Evolutionary conservation across 306 rosid genomes (phyloP).

Genomic region (Glycyrrhiza uralensis): DNA sequence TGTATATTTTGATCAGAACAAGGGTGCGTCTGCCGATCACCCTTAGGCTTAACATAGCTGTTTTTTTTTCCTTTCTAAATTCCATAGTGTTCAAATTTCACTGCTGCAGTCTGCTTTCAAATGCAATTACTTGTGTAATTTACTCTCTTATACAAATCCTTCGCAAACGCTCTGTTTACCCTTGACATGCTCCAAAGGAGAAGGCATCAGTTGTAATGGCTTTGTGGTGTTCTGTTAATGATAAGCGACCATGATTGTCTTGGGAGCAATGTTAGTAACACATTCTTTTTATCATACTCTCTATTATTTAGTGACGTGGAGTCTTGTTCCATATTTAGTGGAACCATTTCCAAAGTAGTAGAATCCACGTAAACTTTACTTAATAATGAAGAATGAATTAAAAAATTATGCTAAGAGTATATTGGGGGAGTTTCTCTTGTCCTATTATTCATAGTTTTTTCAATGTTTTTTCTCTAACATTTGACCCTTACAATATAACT

Average conservation of each 20-base stretch:
- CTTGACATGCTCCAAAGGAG: neutral
- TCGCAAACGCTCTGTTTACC: neutral
- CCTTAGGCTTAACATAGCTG: neutral
- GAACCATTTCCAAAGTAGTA: too few species aligned
- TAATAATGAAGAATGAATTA: too few species aligned
- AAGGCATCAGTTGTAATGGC: neutral
- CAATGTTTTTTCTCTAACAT: too few species aligned
- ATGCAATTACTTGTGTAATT: neutral
- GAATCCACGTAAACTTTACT: too few species aligned
- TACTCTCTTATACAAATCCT: neutral
- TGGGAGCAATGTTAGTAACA: too few species aligned
- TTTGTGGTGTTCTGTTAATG: neutral
- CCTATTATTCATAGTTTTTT: neutral
- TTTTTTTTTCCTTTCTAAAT: neutral
- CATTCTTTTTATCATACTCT: too few species aligned
- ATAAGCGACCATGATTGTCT: neutral
- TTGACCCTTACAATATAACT: too few species aligned
- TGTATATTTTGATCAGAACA: neutral
- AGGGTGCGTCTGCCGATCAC: neutral
- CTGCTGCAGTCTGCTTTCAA: neutral
- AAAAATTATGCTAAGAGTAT: too few species aligned
- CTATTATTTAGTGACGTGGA: too few species aligned
- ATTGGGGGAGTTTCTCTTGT: too few species aligned
- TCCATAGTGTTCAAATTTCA: neutral
- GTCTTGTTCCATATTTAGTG: too few species aligned